Conservation (phyloP, 371 early-diverging fungal species). For the Aphelidium insulamus region DNA sequence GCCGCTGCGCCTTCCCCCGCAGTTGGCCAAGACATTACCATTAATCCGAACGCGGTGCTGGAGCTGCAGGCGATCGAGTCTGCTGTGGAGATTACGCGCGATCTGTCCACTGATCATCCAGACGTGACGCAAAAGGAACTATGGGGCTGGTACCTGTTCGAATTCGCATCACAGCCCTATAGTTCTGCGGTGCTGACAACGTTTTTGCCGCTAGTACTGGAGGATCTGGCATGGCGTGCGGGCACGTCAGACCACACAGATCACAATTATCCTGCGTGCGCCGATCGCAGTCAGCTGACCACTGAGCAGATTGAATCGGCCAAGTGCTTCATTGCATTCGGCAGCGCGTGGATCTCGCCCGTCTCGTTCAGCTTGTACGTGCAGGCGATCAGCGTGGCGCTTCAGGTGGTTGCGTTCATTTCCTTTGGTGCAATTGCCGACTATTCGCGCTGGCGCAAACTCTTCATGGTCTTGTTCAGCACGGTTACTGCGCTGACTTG, state of each 20-base stretch:
- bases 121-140: too few species aligned
- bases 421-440: constrained; percentile 32
- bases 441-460: constrained; percentile 22
- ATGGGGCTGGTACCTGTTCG: too few species aligned
- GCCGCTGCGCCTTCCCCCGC: too few species aligned
- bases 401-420: constrained; percentile 33
- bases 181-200: constrained; percentile 13
- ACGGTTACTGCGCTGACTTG: constrained; percentile 12
- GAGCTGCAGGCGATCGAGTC: too few species aligned
- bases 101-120: too few species aligned
- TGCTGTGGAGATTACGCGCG: too few species aligned
- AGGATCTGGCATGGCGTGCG: constrained; percentile 15
- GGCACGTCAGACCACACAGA: constrained; percentile 7
- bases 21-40: too few species aligned
- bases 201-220: constrained; percentile 20
- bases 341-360: constrained; percentile 20
- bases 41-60: too few species aligned
- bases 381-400: constrained; percentile 21
- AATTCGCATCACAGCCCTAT: too few species aligned
- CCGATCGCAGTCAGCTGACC: neutral
- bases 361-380: constrained; percentile 25
- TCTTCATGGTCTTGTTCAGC: constrained; percentile 19
- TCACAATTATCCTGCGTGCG: neutral
- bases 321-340: constrained; percentile 19
- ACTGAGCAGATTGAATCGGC: constrained; percentile 4